Evolutionary conservation across 2,329 filamentous ascomycete species (phyloP), one percentile per base, ranked within the genome.

Genomic region (Neopestalotiopsis rosae): DNA sequence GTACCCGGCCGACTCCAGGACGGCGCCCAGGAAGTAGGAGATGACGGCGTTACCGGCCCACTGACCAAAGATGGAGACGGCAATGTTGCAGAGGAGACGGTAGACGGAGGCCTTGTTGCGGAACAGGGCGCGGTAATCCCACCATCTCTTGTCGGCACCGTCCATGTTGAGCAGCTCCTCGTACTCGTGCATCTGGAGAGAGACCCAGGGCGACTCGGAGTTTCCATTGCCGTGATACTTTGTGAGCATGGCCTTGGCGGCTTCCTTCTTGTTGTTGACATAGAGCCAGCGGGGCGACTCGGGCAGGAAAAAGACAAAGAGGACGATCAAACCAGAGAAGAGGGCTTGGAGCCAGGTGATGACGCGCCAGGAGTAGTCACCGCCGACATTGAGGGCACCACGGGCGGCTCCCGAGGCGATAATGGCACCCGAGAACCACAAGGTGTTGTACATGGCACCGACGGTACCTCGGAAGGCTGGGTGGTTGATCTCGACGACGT

Each of bases 1-100:
- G 72, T 85, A 81, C 24, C 87, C 87, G 61, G 85, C 86, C 3
- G 84, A 85, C 66, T 84, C 79, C 62, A 89, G 80, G 34, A 88
- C 83, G 65, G 84, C 83, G 10, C 79, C 77, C 69, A 87, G 80
- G 76, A 86, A 87, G 74, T 87, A 87, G 6, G 81, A 84, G 14
- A 83, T 73, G 28, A 79, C 78, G 38, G 77, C 78, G 69, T 80
- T 80, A 24, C 78, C 82, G 52, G 80, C 78, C 79, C 80, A 85
- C 75, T 86, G 83, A 12, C 81, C 81, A 68, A 86, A 83, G 64
- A 84, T 78, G 12, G 80, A 76, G 67, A 85, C 79, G 64, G 77
- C 76, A 20, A 82, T 76, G 34, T 82, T 83, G 69, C 78, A 81
- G 28, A 79, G 72, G 3, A 85, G 76, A 24, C 84, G 79, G 69